Base-by-base conservation (phyloP, 768 basidiomycete genomes). In the Naematelia aurantialba region DNA sequence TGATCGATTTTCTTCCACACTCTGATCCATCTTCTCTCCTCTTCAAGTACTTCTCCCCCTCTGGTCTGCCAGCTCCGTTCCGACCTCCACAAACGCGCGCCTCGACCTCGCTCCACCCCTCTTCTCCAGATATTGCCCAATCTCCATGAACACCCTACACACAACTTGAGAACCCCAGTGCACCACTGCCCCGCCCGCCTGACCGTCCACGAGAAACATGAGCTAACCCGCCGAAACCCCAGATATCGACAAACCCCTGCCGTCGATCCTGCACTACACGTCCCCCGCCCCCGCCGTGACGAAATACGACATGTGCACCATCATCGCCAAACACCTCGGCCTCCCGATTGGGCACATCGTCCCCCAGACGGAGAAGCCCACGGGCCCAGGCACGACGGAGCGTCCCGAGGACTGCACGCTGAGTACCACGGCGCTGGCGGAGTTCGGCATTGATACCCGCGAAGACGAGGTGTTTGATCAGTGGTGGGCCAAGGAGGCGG, bases 291-390 rank as follows among this genome's bases (percentile, higher is more conserved):
- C 63, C 3, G 84, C 88, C 1, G 85, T 87, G 73, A 96, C 92
- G 8, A 98, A 98, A 79, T 96, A 92, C 78, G 88, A 88, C 67
- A 96, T 97, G 64, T 91, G 89, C 72, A 79, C 84, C 75, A 52
- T 85, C 79, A 52, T 79, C 72, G 46, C 81, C 82, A 59, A 83
- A 81, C 48, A 89, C 52, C 83, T 94, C 29, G 79, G 81, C 4
- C 78, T 90, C 0, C 82, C 89, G 11, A 68, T 75, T 26, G 73
- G 65, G 1, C 90, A 97, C 72, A 86, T 94, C 69, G 80, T 84
- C 26, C 80, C 85, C 21, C 60, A 54, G 39, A 45, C 24, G 17
- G 80, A 11, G 85, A 30, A 27, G 17, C 52, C 83, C 8, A 58
- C 56, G 39, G 34, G 34, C 8, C 25, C 77, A 70, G 87, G 83